These are phyloP conservation scores for Botrytis aclada DNA, from an alignment of 2,329 filamentous ascomycete genomes.

Conservation along the genomic window DNA sequence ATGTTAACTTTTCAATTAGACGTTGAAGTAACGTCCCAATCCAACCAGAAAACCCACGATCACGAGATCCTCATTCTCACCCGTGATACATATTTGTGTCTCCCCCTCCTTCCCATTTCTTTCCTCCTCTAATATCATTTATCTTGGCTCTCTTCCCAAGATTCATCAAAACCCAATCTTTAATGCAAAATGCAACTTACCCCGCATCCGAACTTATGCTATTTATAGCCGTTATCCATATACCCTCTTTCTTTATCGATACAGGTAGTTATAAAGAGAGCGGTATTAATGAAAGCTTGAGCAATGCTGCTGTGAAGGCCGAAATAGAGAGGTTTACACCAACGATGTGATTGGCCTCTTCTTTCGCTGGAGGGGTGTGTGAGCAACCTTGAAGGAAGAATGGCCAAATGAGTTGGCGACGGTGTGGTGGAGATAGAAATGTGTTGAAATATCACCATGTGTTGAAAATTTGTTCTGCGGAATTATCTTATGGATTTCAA, in stretches of 20 bases:
- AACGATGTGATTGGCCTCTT: not conserved
- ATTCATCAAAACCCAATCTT: not conserved
- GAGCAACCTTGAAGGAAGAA: not conserved
- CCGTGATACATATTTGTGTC: too few species aligned
- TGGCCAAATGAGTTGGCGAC: not conserved
- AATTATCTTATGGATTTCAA: not conserved
- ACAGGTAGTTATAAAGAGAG: not conserved
- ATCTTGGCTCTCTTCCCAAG: too few species aligned
- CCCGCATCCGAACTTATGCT: not conserved
- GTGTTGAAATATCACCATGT: not conserved
- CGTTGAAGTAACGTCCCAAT: too few species aligned
- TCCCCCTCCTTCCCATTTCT: not conserved
- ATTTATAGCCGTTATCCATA: not conserved
- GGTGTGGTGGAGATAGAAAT: not conserved
- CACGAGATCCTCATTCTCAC: not conserved
- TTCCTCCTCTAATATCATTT: too few species aligned
- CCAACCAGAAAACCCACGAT: too few species aligned
- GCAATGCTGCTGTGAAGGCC: not conserved
- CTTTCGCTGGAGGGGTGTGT: fast-evolving
- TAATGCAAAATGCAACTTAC: not conserved
- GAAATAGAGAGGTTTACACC: not conserved
- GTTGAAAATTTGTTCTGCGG: not conserved
- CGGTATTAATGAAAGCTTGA: too few species aligned
- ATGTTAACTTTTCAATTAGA: not conserved
- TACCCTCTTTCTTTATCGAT: not conserved